Evolutionary conservation across 345 rosid species (phyloP).

Genomic region (Stellera chamaejasme): DNA sequence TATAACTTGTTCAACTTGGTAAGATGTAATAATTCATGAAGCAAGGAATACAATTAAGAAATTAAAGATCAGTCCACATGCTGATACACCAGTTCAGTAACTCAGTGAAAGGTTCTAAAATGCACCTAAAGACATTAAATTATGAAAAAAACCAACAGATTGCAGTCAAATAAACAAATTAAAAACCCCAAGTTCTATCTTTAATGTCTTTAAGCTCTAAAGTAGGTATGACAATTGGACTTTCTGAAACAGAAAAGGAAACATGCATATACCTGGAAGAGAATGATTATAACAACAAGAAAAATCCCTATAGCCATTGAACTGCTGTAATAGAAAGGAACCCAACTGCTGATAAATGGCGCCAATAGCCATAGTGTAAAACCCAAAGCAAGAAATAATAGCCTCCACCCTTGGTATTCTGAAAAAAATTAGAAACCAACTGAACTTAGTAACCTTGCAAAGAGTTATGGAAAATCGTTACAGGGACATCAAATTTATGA

Average conservation of each 20-base stretch:
- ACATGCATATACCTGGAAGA: conserved; percentile 59
- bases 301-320: conserved; percentile 90
- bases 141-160: too few species aligned
- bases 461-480: neutral
- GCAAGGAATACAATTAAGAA: too few species aligned
- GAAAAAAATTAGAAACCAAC: conserved; percentile 23
- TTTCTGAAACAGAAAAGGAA: too few species aligned
- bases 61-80: too few species aligned
- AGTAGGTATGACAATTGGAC: too few species aligned
- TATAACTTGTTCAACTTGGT: neutral
- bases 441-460: neutral
- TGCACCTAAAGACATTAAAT: too few species aligned
- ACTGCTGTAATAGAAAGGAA: conserved; percentile 87
- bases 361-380: conserved; percentile 54
- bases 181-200: too few species aligned
- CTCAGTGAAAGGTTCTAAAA: too few species aligned
- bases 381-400: conserved; percentile 60
- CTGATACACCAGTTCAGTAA: too few species aligned
- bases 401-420: conserved; percentile 84
- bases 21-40: too few species aligned
- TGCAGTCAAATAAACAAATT: too few species aligned
- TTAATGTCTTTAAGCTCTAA: too few species aligned
- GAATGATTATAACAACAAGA: conserved; percentile 66
- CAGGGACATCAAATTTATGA: neutral
- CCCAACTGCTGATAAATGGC: conserved; percentile 81